A percentile compares a stretch with the other conserved stretches of the same genome.
Evolutionary conservation across 2,329 filamentous ascomycete species (phyloP).

Genomic region (Microsporum ferrugineum): DNA sequence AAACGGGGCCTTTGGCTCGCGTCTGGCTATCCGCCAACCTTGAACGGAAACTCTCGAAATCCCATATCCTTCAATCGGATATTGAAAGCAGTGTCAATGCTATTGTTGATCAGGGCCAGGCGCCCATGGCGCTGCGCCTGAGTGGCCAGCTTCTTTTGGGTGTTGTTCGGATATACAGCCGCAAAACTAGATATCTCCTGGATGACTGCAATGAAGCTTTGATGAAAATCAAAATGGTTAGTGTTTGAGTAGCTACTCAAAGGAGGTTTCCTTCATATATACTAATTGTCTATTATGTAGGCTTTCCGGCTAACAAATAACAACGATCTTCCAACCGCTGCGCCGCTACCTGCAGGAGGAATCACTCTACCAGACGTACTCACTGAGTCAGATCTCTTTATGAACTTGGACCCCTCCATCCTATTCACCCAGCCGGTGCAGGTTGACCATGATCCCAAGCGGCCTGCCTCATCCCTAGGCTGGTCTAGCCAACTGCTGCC

Average conservation of each 20-base stretch:
- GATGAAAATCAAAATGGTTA: slow-evolving; percentile 96
- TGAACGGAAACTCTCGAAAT: slow-evolving; percentile 96
- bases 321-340: slow-evolving; percentile 80
- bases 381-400: slow-evolving; percentile 83
- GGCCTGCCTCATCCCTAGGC: slow-evolving; percentile 33
- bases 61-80: slow-evolving; percentile 87
- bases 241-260: slow-evolving; percentile 15
- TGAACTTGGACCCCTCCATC: slow-evolving; percentile 71
- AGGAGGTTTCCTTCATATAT: background rate
- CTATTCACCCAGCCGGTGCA: slow-evolving; percentile 62
- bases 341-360: slow-evolving; percentile 69
- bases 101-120: slow-evolving; percentile 86
- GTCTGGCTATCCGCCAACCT: slow-evolving; percentile 98
- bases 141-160: slow-evolving; percentile 90
- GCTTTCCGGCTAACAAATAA: slow-evolving; percentile 90
- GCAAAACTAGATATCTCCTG: slow-evolving; percentile 89
- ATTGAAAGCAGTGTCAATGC: slow-evolving; percentile 89
- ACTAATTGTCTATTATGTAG: slow-evolving; percentile 40
- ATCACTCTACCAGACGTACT: slow-evolving; percentile 84
- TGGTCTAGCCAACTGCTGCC: slow-evolving; percentile 71
- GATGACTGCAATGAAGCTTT: slow-evolving; percentile 97
- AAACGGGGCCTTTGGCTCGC: slow-evolving; percentile 91
- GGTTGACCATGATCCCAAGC: slow-evolving; percentile 26
- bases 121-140: slow-evolving; percentile 84
- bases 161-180: slow-evolving; percentile 93